Conservation (phyloP, 805 yeast species). For the Candida pseudoglaebosa region DNA sequence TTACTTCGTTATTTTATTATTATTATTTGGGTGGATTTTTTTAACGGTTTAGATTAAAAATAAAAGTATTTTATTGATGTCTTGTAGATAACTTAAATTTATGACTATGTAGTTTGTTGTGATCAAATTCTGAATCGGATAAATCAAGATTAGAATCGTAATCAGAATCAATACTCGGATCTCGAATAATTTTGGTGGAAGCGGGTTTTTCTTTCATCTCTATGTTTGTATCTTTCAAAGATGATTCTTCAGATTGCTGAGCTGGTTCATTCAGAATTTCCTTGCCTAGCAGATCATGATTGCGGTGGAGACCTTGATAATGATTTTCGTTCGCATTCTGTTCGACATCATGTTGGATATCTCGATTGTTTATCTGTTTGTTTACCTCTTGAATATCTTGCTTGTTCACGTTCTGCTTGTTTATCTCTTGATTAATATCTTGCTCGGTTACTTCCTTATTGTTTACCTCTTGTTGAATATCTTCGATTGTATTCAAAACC, state of each 20-base stretch:
- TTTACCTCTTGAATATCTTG: too few relatives aligned
- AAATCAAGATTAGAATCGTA: conserved; percentile 24
- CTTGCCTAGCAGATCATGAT: too few relatives aligned
- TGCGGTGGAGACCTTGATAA: too few relatives aligned
- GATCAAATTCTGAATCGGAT: conserved; percentile 15
- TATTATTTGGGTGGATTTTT: conserved; percentile 2
- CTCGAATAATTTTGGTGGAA: conserved; percentile 13
- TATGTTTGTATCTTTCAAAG: background rate
- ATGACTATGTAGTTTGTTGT: conserved; percentile 8
- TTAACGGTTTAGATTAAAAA: conserved; percentile 2
- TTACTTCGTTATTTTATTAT: conserved; percentile 3
- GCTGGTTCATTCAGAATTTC: too few relatives aligned
- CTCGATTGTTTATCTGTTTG: too few relatives aligned
- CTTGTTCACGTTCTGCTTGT: too few relatives aligned
- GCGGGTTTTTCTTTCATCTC: background rate
- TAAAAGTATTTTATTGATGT: conserved; percentile 1
- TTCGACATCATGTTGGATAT: too few relatives aligned
- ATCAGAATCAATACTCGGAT: conserved; percentile 20
- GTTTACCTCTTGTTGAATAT: too few relatives aligned
- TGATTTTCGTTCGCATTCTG: too few relatives aligned
- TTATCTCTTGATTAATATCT: too few relatives aligned
- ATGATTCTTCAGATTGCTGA: background rate
- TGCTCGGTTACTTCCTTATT: too few relatives aligned
- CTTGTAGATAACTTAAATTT: conserved; percentile 7
- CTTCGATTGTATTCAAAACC: background rate